Evolutionary conservation across 108 stramenopile species (phyloP).

Genomic region (Skeletonema potamos): DNA sequence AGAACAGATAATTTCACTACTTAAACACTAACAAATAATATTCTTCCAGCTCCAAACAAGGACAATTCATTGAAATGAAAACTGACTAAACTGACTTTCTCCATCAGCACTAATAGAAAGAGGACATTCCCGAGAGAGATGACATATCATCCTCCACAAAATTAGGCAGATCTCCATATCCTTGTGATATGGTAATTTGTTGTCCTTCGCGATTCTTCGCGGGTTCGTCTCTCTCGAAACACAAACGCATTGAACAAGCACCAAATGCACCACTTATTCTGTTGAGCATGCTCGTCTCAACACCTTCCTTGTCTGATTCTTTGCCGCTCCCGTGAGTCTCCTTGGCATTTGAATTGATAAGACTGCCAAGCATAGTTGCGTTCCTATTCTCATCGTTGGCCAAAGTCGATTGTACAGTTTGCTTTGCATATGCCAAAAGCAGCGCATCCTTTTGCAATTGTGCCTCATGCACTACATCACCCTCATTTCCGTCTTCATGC

Average conservation of each 20-base stretch:
- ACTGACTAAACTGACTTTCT: too few species aligned
- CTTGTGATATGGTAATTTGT: not conserved
- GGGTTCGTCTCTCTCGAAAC: not conserved
- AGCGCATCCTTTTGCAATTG: not conserved
- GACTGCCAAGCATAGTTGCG: not conserved
- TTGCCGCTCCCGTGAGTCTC: not conserved
- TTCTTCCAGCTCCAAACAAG: too few species aligned
- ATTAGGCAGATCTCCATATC: too few species aligned
- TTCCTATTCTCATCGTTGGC: not conserved
- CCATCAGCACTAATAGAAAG: too few species aligned
- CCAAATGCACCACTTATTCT: not conserved
- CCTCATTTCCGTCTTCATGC: not conserved
- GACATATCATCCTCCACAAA: not conserved
- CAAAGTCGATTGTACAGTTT: not conserved
- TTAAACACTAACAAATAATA: too few species aligned
- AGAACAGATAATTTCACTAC: too few species aligned
- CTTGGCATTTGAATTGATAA: not conserved
- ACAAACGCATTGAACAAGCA: not conserved
- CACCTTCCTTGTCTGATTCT: not conserved
- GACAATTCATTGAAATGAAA: too few species aligned
- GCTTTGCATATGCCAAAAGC: not conserved
- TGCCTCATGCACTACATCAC: not conserved
- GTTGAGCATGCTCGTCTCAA: not conserved
- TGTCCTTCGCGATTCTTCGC: too few species aligned
- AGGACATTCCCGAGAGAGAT: not conserved